Conservation (phyloP, 306 rosid genomes). For the Prinsepia uniflora region DNA sequence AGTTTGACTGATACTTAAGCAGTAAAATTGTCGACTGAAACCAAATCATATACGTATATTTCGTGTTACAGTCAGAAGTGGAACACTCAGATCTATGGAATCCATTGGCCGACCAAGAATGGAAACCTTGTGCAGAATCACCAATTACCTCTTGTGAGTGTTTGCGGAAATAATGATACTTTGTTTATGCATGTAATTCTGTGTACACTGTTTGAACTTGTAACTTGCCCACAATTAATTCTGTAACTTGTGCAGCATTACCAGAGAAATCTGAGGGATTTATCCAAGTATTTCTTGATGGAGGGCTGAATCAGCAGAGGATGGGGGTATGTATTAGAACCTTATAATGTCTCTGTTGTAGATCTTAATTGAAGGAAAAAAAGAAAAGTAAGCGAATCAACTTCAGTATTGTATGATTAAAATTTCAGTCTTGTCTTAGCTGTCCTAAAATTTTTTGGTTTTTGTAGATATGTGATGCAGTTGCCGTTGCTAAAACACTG, state of each 20-base stretch:
- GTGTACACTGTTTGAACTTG: neutral
- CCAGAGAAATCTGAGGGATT: conserved; percentile 76
- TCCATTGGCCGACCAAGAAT: conserved; percentile 62
- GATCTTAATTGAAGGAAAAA: neutral
- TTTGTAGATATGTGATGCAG: conserved; percentile 93
- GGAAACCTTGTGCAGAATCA: conserved; percentile 61
- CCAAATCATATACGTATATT: neutral
- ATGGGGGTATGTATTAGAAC: conserved; percentile 80
- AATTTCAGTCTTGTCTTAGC: neutral
- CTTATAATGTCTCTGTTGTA: neutral
- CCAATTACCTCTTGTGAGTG: conserved; percentile 52
- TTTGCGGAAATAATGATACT: neutral
- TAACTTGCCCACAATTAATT: conserved; percentile 14
- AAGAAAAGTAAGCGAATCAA: neutral
- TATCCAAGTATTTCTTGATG: conserved; percentile 93
- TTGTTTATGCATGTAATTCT: neutral
- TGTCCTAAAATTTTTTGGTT: conserved; percentile 21
- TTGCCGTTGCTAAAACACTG: conserved; percentile 86
- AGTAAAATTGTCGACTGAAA: neutral
- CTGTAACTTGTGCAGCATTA: conserved; percentile 52
- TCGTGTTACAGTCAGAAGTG: conserved; percentile 44
- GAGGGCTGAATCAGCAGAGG: conserved; percentile 98
- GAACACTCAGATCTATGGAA: conserved; percentile 67
- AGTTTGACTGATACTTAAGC: conserved; percentile 9
- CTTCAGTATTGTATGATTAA: neutral